Conservation (phyloP, 2,329 filamentous ascomycete genomes). For the Pestalotiopsis fici region DNA sequence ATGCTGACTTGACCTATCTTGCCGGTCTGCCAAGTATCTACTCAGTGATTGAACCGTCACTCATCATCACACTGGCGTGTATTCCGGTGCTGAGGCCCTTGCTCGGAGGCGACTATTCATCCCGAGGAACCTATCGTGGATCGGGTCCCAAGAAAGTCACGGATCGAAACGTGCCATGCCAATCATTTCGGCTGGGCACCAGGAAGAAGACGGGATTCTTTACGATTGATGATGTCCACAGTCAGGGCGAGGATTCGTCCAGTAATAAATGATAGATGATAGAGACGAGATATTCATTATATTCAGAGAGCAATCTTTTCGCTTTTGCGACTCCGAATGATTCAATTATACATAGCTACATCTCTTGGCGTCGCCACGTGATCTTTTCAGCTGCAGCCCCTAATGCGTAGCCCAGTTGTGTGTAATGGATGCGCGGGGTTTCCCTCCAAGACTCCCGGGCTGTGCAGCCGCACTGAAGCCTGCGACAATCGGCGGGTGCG, state of each 20-base stretch:
- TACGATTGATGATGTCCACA: neutral
- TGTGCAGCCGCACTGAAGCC: neutral
- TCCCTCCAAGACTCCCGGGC: neutral
- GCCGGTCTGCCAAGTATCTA: neutral
- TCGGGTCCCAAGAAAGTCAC: neutral
- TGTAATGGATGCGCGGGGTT: neutral
- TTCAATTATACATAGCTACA: no score
- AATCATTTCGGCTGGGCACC: neutral
- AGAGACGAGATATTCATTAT: no score
- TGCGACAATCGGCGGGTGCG: neutral
- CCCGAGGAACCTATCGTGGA: neutral
- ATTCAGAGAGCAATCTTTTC: no score
- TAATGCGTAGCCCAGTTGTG: neutral
- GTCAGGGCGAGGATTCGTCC: neutral
- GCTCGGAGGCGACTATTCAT: neutral
- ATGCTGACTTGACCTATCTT: conserved; percentile 4
- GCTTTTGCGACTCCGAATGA: no score
- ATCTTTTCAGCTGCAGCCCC: neutral
- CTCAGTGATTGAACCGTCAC: conserved; percentile 2
- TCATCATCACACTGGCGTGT: conserved; percentile 9
- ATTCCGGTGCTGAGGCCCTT: conserved; percentile 8
- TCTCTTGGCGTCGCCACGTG: neutral
- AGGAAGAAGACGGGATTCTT: neutral
- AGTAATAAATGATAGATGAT: neutral
- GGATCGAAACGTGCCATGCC: neutral